Percentiles rank a stretch among this genome's conserved stretches.
Conservation (phyloP, 805 yeast species). For the Cyberlindnera amylophila region DNA sequence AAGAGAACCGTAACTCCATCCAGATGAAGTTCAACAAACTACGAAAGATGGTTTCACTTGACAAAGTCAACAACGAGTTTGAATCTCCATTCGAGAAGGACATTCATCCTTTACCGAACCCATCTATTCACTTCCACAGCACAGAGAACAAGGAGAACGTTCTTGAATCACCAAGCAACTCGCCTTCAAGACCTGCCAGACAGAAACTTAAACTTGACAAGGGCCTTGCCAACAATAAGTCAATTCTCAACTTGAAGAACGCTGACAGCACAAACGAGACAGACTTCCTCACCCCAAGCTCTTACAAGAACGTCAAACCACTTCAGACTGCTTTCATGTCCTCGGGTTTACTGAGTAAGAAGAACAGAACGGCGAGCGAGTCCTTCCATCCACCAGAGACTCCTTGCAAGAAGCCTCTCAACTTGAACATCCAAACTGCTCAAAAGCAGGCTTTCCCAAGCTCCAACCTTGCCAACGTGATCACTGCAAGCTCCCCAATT, state of each 20-base stretch:
- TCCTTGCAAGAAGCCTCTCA: conserved; percentile 50
- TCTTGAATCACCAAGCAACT: conserved; percentile 25
- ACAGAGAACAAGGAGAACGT: conserved; percentile 11
- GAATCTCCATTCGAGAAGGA: conserved; percentile 24
- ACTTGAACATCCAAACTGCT: conserved; percentile 13
- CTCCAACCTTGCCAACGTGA: conserved; percentile 29
- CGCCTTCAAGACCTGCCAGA: conserved; percentile 33
- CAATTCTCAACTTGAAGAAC: conserved; percentile 10
- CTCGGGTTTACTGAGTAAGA: conserved; percentile 64
- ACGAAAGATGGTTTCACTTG: conserved; percentile 27
- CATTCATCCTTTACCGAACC: conserved; percentile 26
- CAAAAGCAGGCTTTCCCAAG: conserved; percentile 20
- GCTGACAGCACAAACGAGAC: conserved; percentile 6
- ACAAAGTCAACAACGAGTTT: conserved; percentile 17
- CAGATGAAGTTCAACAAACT: conserved; percentile 27
- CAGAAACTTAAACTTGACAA: conserved; percentile 23
- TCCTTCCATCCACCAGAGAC: conserved; percentile 53
- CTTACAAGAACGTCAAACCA: conserved; percentile 73
- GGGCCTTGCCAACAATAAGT: conserved; percentile 6
- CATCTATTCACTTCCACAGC: conserved; percentile 22
- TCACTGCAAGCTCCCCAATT: conserved; percentile 29
- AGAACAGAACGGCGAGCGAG: conserved; percentile 40
- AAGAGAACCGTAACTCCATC: conserved; percentile 29
- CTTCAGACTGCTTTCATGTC: conserved; percentile 80
- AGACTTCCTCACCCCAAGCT: conserved; percentile 46